Evolutionary conservation across 345 rosid species (phyloP).

Genomic region (Ceriops decandra): DNA sequence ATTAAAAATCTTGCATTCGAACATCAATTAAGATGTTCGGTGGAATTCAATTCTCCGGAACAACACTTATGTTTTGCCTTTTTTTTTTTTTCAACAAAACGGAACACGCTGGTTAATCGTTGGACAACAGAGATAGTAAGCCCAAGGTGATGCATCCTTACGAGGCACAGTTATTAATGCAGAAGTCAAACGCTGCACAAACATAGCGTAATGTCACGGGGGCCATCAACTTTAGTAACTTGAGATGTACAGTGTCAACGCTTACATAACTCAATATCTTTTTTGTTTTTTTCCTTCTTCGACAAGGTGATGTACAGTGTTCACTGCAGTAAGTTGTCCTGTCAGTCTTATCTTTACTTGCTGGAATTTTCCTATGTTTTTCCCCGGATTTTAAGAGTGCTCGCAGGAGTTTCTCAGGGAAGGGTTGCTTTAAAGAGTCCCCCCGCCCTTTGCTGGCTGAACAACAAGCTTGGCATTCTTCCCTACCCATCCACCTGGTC

Average conservation of each 20-base stretch:
- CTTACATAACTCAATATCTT: no score
- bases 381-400: constrained; percentile 7
- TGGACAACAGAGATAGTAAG: background rate
- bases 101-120: no score
- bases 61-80: no score
- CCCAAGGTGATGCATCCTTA: background rate
- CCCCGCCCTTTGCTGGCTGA: constrained; percentile 17
- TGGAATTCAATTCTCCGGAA: no score
- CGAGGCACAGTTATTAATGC: constrained; percentile 2
- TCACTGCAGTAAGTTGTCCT: background rate
- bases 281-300: no score
- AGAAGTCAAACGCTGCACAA: constrained; percentile 11
- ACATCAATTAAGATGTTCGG: no score
- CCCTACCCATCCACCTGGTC: background rate
- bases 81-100: no score
- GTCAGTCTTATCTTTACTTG: background rate
- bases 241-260: no score
- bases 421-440: background rate
- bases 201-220: no score
- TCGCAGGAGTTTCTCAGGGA: background rate
- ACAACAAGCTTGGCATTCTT: constrained; percentile 21
- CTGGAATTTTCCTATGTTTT: background rate
- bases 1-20: no score
- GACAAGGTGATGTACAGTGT: no score
- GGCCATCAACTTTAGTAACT: no score